Base-by-base conservation (phyloP, 2,329 filamentous ascomycete genomes). In the Ceratocystiopsis brevicomis region DNA sequence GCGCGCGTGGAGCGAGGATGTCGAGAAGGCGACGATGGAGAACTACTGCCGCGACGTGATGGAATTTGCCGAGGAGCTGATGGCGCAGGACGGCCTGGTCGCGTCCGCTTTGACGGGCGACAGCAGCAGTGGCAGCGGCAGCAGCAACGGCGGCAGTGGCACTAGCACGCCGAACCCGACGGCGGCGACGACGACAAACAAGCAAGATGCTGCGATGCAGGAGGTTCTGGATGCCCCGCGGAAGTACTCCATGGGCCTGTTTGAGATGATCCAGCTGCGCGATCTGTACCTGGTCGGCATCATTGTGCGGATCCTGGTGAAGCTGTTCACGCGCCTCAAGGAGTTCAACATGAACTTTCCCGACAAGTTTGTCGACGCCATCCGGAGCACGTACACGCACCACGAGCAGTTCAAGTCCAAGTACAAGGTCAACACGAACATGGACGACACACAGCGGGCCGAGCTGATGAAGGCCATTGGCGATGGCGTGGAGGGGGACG, bases 31-130 rank as follows among this genome's bases (percentile, higher is more conserved):
- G 17, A 67, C 74, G 43, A 87, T 98, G 83, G 79, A 86, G 53
- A 78, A 94, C 45, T 95, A 96, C 54, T 95, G 87, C 56, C 78
- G 90, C 50, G 85, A 94, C 55, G 82, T 83, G 14, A 98, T 98
- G 74, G 85, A 96, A 53, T 82, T 94, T 54, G 87, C 88, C 1
- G 83, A 93, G 54, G 71, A 73, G 34, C 69, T 94, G 2, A 82
- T 96, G 54, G 78, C 83, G 37, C 78, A 94, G 52, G 90, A 92
- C 57, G 78, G 77, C 41, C 71, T 95, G 46, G 77, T 98, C 49
- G 75, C 83, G 2, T 81, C 78, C 39, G 81, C 82, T 13, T 59
- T 86, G 35, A 57, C 56, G 33, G 15, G 13, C 11, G 32, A 11
- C 11, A 33, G 11, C 11, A 34, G 13, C 13, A 15, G 13, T 42